A percentile compares a stretch with the other conserved stretches of the same genome.
These are phyloP conservation scores for Dryadomyces sulphureus DNA, from an alignment of 2,329 filamentous ascomycete genomes.

Conservation along the genomic window DNA sequence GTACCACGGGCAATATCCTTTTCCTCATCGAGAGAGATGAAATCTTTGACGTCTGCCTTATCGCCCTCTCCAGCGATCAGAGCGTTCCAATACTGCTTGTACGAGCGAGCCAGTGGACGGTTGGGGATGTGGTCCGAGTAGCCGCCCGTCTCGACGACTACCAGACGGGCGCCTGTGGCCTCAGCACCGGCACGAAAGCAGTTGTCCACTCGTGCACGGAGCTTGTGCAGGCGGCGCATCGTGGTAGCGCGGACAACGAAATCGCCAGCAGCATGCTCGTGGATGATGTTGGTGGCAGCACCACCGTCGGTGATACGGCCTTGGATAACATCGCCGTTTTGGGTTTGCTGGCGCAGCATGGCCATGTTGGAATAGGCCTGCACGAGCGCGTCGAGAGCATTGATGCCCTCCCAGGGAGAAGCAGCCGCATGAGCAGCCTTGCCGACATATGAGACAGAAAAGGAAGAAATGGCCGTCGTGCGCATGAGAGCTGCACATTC, in stretches of 20 bases:
- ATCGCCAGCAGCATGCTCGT: constrained; percentile 28
- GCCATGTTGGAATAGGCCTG: constrained; percentile 32
- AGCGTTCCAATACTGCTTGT: constrained; percentile 28
- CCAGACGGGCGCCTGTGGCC: constrained; percentile 30
- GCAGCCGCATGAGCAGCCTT: constrained; percentile 40
- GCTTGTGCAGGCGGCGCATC: constrained; percentile 22
- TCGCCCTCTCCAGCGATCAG: constrained; percentile 11
- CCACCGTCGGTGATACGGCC: constrained; percentile 39
- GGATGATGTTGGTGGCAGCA: constrained; percentile 39
- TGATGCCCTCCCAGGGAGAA: constrained; percentile 43
- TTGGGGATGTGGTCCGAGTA: constrained; percentile 44
- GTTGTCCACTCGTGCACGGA: constrained; percentile 25
- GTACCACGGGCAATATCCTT: constrained; percentile 24
- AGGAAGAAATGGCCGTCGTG: constrained; percentile 33
- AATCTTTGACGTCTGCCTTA: neutral
- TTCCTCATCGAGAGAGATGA: constrained; percentile 18
- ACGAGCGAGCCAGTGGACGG: constrained; percentile 27
- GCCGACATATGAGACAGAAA: constrained; percentile 37
- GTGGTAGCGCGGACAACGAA: constrained; percentile 30
- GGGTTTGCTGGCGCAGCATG: constrained; percentile 39
- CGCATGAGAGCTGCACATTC: constrained; percentile 31
- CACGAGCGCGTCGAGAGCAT: constrained; percentile 42
- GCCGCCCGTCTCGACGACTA: constrained; percentile 24
- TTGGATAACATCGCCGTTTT: constrained; percentile 33
- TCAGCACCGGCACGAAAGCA: constrained; percentile 25